These are phyloP conservation scores for Rauvolfia tetraphylla DNA, from an alignment of 257 asterid species.

Conservation along the genomic window DNA sequence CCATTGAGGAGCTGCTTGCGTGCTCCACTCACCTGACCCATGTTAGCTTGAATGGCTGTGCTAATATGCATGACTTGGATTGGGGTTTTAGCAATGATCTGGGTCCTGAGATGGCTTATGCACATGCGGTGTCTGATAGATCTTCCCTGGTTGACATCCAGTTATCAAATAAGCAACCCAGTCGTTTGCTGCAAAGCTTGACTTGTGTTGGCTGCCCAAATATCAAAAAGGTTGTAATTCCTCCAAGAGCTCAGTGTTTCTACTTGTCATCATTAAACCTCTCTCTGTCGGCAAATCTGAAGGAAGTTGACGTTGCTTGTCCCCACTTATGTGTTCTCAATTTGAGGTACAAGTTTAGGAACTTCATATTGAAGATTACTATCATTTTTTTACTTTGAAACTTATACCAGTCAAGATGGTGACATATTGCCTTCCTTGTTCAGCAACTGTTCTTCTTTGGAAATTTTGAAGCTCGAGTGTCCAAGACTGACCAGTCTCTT, in stretches of 20 bases:
- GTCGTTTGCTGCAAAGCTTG: constrained; percentile 71
- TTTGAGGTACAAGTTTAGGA: constrained; percentile 61
- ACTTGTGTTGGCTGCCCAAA: constrained; percentile 96
- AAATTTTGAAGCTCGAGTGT: constrained; percentile 78
- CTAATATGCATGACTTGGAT: constrained; percentile 87
- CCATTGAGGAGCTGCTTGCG: constrained; percentile 89
- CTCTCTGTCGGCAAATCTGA: constrained; percentile 78
- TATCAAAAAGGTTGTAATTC: constrained; percentile 85
- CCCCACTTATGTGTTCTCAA: constrained; percentile 70
- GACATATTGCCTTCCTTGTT: constrained; percentile 16
- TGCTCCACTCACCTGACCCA: constrained; percentile 84
- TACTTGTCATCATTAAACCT: constrained; percentile 75
- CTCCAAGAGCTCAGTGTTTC: constrained; percentile 69
- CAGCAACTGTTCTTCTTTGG: constrained; percentile 93
- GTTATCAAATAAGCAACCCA: constrained; percentile 31
- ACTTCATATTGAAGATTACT: not conserved
- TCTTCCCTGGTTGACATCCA: constrained; percentile 15
- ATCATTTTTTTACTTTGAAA: constrained; percentile 3
- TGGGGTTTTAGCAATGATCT: constrained; percentile 54
- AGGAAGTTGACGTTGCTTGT: constrained; percentile 91
- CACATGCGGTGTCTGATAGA: constrained; percentile 14
- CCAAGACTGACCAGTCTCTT: constrained; percentile 89
- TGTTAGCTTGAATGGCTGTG: constrained; percentile 90
- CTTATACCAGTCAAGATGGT: constrained; percentile 3
- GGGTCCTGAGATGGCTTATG: constrained; percentile 27